Evolutionary conservation across 345 rosid genomes (phyloP).

Genomic region (Lepidium sativum): DNA sequence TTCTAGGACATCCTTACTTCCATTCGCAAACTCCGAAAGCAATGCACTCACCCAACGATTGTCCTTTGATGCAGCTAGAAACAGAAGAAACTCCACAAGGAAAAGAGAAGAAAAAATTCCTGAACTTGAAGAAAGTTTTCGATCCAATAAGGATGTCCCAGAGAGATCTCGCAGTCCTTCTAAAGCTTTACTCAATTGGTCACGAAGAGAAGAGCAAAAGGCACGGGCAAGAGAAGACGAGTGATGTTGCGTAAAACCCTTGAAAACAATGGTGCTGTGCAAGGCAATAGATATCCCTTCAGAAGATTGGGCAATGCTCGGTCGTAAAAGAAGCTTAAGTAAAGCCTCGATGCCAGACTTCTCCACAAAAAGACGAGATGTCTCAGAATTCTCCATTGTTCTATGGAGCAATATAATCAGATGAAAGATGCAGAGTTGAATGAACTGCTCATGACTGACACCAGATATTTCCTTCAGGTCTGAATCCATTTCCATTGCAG

Average conservation of each 20-base stretch:
- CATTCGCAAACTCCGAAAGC: conserved; percentile 75
- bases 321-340: conserved; percentile 72
- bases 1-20: conserved; percentile 76
- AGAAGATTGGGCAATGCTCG: conserved; percentile 84
- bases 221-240: conserved; percentile 83
- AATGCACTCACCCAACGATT: conserved; percentile 92
- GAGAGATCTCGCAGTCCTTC: conserved; percentile 42
- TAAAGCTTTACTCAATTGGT: conserved; percentile 66
- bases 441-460: conserved; percentile 68
- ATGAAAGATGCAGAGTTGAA: conserved; percentile 84
- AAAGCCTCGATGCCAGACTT: conserved; percentile 91
- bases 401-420: conserved; percentile 90
- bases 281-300: conserved; percentile 94
- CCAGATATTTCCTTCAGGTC: conserved; percentile 55
- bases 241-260: conserved; percentile 93
- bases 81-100: conserved; percentile 83
- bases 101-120: conserved; percentile 73
- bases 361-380: conserved; percentile 87
- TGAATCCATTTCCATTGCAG: conserved; percentile 88
- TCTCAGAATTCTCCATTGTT: conserved; percentile 91
- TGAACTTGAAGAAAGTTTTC: conserved; percentile 40
- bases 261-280: conserved; percentile 95
- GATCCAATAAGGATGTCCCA: conserved; percentile 72
- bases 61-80: conserved; percentile 91
- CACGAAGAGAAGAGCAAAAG: conserved; percentile 74